phyloP scores from a whole-genome alignment of 2,329 filamentous ascomycete genomes.

The Xylaria sp. region DNA sequence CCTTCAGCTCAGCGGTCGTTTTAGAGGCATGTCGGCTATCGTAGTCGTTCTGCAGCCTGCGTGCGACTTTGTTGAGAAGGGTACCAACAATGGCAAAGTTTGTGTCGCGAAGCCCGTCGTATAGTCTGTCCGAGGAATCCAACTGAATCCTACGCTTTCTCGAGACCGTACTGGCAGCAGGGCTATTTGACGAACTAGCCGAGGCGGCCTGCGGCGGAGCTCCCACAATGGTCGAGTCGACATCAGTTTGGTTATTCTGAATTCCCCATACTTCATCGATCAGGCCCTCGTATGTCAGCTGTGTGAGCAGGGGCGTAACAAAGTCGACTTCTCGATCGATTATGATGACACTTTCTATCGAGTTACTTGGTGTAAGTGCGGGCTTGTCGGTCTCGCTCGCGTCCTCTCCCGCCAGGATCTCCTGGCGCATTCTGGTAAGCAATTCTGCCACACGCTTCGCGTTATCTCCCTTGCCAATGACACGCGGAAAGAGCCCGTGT shows the following conservation, averaged over 20 bases:
- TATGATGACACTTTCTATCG: slow-evolving; percentile 88
- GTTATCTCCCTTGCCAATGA: slow-evolving; percentile 94
- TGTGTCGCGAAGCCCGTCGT: slow-evolving; percentile 81
- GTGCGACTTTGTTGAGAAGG: slow-evolving; percentile 86
- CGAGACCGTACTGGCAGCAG: slow-evolving; percentile 58
- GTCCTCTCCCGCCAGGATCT: slow-evolving; percentile 79
- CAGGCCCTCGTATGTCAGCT: slow-evolving; percentile 94
- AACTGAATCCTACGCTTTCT: slow-evolving; percentile 86
- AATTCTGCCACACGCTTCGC: slow-evolving; percentile 87
- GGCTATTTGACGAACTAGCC: slow-evolving; percentile 57
- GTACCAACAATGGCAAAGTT: slow-evolving; percentile 96
- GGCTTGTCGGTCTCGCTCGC: slow-evolving; percentile 62
- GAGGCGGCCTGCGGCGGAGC: slow-evolving; percentile 61
- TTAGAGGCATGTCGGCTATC: slow-evolving; percentile 85
- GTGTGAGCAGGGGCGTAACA: slow-evolving; percentile 87
- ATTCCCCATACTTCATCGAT: slow-evolving; percentile 94
- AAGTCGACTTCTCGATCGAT: slow-evolving; percentile 96
- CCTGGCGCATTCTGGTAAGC: slow-evolving; percentile 87
- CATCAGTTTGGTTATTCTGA: slow-evolving; percentile 87
- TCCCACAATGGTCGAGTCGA: slow-evolving; percentile 88
- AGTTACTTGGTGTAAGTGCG: slow-evolving; percentile 81
- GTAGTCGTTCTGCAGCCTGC: slow-evolving; percentile 82
- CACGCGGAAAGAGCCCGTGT: slow-evolving; percentile 90
- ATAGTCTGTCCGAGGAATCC: slow-evolving; percentile 87
- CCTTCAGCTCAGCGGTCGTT: slow-evolving; percentile 86